Percentiles rank a stretch among this genome's conserved stretches.
phyloP scores from a whole-genome alignment of 108 stramenopile species.

The Cyclostephanos tholiformis region DNA sequence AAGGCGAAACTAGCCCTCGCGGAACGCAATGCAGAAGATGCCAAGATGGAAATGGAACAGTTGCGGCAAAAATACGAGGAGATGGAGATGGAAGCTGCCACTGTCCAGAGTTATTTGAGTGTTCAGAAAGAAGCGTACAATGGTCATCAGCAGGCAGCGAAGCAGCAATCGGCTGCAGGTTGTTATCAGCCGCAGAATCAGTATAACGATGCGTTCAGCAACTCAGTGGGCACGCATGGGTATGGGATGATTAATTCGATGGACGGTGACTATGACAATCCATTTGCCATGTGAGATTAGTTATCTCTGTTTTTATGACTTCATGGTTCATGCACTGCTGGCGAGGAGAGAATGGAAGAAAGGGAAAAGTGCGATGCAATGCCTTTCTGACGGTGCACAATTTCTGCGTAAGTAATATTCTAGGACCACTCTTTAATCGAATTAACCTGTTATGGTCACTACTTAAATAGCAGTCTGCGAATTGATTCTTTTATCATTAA shows the following conservation, averaged over 20 bases:
- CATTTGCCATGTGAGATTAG: slow-evolving; percentile 29
- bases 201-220: slow-evolving; percentile 22
- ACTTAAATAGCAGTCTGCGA: too few relatives aligned
- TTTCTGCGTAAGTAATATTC: too few relatives aligned
- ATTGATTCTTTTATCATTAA: too few relatives aligned
- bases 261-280: slow-evolving; percentile 45
- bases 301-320: background rate
- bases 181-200: slow-evolving; percentile 23
- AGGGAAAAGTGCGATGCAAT: too few relatives aligned
- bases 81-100: slow-evolving; percentile 73
- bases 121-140: slow-evolving; percentile 17
- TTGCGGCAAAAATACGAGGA: slow-evolving; percentile 69
- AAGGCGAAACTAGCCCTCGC: slow-evolving; percentile 65
- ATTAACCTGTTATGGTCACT: too few relatives aligned
- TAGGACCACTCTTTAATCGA: too few relatives aligned
- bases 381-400: too few relatives aligned
- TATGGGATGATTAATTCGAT: slow-evolving; percentile 15
- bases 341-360: too few relatives aligned
- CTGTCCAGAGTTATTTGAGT: slow-evolving; percentile 64
- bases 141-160: slow-evolving; percentile 10
- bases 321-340: too few relatives aligned
- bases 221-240: slow-evolving; percentile 20
- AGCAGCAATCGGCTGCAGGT: background rate
- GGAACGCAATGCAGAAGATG: slow-evolving; percentile 51
- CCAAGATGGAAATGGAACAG: slow-evolving; percentile 61